Evolutionary conservation across 2,329 filamentous ascomycete genomes (phyloP), one percentile per base, ranked within the genome.

Genomic region (Diplodia seriata): DNA sequence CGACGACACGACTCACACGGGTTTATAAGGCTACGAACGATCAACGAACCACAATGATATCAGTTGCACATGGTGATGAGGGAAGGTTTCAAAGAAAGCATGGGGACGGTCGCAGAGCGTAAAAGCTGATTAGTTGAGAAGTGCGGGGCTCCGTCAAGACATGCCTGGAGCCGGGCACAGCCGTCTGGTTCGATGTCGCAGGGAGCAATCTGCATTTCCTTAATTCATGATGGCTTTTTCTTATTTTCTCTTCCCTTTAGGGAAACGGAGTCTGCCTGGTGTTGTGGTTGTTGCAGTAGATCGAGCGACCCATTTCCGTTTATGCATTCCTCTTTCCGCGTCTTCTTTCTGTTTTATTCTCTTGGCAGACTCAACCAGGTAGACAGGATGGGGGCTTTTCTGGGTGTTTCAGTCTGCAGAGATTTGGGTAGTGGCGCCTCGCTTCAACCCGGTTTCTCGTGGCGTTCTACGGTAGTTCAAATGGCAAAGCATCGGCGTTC

Each of bases 351-450:
- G 40, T 63, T 55, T 56, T 61, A 47, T 56, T 51, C 67, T 56
- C 36, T 61, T 68, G 51, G 66, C 66, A 68, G 66, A 68, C 23
- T 62, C 66, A 68, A 64, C 66, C 57, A 49, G 66, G 66, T 68
- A 68, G 66, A 68, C 56, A 49, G 66, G 38, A 33, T 65, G 62
- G 55, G 31, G 54, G 54, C 31, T 38, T 67, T 61, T 67, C 66
- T n/a, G 54, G 31, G 53, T 18, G n/a, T 51, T 50, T 61, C 40
- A 15, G 33, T 55, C 33, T n/a, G 5, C 11, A 40, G 26, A 38
- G 47, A 26, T 20, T 51, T 51, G 59, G 59, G 9, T 20, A 63
- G 26, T 18, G 29, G 59, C 47, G 12, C 47, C 33, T 63, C 12
- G 29, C 31, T 33, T 23, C 23, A 7, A 36, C 23, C 47, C 29